Percentiles rank a stretch among this genome's conserved stretches.
Evolutionary conservation across 2,329 filamentous ascomycete species (phyloP).

Genomic region (Aureobasidium subglaciale): DNA sequence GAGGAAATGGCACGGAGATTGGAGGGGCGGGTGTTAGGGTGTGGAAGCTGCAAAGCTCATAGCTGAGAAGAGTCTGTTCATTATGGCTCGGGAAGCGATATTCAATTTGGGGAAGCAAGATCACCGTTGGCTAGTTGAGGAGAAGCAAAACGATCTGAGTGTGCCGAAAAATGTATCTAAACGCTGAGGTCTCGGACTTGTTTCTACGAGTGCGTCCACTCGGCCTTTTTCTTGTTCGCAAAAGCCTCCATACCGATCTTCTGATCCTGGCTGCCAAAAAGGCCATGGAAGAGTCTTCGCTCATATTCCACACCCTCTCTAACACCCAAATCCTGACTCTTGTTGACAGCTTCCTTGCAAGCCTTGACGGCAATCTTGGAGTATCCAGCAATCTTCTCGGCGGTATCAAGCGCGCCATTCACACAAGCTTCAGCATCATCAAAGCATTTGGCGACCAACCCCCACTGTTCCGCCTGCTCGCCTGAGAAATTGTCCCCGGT

Average conservation of each 20-base stretch:
- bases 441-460: constrained; percentile 77
- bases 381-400: constrained; percentile 82
- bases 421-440: constrained; percentile 74
- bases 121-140: too few species aligned
- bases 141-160: too few species aligned
- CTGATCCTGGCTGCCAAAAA: constrained; percentile 94
- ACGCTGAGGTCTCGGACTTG: too few species aligned
- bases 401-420: constrained; percentile 71
- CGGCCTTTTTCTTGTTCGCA: constrained; percentile 85
- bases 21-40: constrained; percentile 19
- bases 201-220: constrained; percentile 78
- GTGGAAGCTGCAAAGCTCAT: constrained; percentile 18
- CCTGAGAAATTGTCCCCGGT: constrained; percentile 81
- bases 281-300: constrained; percentile 80
- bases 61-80: too few species aligned
- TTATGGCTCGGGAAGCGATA: too few species aligned
- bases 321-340: constrained; percentile 86
- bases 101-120: too few species aligned
- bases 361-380: constrained; percentile 82
- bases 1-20: constrained; percentile 14
- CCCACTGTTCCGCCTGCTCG: constrained; percentile 80
- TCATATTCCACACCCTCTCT: constrained; percentile 93
- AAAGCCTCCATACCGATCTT: constrained; percentile 97
- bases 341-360: constrained; percentile 97
- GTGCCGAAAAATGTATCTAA: too few species aligned